Conservation (phyloP, 1,139 yeast species). For the Suhomyces wounanorum region DNA sequence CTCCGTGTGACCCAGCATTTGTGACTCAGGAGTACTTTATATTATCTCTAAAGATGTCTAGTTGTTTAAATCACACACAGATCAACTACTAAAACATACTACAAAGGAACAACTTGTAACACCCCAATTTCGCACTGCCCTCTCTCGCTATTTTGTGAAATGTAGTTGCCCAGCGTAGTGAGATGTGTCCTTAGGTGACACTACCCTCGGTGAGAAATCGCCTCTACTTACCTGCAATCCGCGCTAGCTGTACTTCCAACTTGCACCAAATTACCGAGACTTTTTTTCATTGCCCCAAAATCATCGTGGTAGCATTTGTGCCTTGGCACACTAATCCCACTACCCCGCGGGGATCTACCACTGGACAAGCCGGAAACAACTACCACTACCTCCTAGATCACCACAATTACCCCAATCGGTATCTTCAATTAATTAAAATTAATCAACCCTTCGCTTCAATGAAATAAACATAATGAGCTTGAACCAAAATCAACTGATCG, state of each 20-base stretch:
- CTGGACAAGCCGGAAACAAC: background rate
- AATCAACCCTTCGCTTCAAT: background rate
- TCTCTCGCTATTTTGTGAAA: background rate
- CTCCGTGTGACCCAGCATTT: slow-evolving; percentile 14
- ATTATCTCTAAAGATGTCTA: background rate
- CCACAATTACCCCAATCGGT: background rate
- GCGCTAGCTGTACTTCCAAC: too few relatives aligned
- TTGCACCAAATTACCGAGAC: too few relatives aligned
- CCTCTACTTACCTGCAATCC: too few relatives aligned
- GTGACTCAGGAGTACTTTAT: background rate
- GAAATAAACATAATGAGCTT: background rate
- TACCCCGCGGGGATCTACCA: background rate
- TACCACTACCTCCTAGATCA: background rate
- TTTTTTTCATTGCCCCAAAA: too few relatives aligned
- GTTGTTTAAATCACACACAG: background rate
- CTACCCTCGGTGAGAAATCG: too few relatives aligned
- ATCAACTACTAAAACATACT: background rate
- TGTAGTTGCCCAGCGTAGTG: too few relatives aligned
- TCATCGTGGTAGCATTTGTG: background rate
- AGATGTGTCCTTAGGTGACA: too few relatives aligned
- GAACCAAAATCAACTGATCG: slow-evolving; percentile 15
- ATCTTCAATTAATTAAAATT: background rate
- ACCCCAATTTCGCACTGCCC: background rate
- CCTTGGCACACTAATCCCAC: background rate
- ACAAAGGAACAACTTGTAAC: background rate